Base-by-base conservation (phyloP, 2,329 filamentous ascomycete species). In the Geosmithia flava region DNA sequence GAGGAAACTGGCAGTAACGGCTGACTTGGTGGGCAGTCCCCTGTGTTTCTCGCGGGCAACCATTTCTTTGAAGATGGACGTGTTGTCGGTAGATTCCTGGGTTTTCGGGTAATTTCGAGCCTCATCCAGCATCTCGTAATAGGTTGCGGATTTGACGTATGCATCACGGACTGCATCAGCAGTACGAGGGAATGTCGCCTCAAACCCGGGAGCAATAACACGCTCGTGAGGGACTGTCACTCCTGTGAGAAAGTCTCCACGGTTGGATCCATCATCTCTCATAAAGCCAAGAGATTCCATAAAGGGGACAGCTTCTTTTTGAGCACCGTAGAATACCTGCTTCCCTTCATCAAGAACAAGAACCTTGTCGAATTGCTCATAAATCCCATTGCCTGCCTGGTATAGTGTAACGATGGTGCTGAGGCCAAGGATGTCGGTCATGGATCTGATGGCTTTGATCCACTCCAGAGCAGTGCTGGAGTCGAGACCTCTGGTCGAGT, bases 321-420 rank as follows among this genome's bases (percentile, higher is more conserved):
- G 65, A 0, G 80, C 72, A 0, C 82, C 82, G 52, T 82, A 85
- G 64, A 74, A 86, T 44, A 84, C 71, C 54, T 85, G 61, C 51
- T 79, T 77, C 44, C 82, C 82, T 49, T 78, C 73, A 44, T 85
- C 80, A 3, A 86, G 69, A 8, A 86, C 73, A 0, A 85, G 67
- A 0, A 85, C 80, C 56, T 85, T 86, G 58, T 86, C 81, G 57
- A 86, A 85, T 0, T 81, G 69, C 23, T 83, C 68, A 58, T 83
- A 85, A 50, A 86, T 85, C 20, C 75, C 78, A 48, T 86, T 83
- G 6, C 80, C 79, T 3, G 83, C 82, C 57, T 86, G 83, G 58
- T 87, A 86, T 0, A 85, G 67, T 0, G 80, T 82, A 13, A 83
- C 77, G 44, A 83, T 76, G 0, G 78, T 74, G 0, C 78, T 66